A percentile compares a stretch with the other conserved stretches of the same genome.
These are phyloP conservation scores for Coemansia javaensis DNA, from an alignment of 192 early-diverging fungal genomes.

Conservation along the genomic window DNA sequence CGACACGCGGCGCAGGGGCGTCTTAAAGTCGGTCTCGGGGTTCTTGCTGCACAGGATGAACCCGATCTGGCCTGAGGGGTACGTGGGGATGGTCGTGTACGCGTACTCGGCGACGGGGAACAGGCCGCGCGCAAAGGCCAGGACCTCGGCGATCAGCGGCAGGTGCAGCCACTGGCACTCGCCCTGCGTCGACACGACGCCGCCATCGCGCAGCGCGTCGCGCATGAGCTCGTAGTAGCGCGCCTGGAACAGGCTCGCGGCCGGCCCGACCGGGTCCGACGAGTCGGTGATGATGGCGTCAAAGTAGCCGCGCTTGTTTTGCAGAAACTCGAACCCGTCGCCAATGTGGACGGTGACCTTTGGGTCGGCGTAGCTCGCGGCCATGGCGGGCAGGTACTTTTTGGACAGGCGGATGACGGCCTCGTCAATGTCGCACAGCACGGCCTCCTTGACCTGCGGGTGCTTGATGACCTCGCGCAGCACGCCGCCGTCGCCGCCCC, in stretches of 20 bases:
- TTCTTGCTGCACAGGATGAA: conserved; percentile 91
- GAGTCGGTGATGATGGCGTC: conserved; percentile 99
- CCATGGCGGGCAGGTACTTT: conserved; percentile 89
- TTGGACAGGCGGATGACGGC: conserved; percentile 88
- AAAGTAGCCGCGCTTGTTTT: conserved; percentile 79
- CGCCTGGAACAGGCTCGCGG: conserved; percentile 88
- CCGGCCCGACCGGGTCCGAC: conserved; percentile 97
- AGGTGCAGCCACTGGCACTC: conserved; percentile 99
- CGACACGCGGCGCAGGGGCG: conserved; percentile 72
- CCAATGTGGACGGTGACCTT: conserved; percentile 94
- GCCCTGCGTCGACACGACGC: conserved; percentile 95
- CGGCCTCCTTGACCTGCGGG: conserved; percentile 84
- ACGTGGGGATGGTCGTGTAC: conserved; percentile 92
- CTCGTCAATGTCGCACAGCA: conserved; percentile 97
- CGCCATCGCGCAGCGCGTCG: conserved; percentile 79
- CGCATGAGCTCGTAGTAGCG: conserved; percentile 93
- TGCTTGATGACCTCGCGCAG: conserved; percentile 98
- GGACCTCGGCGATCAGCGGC: conserved; percentile 84
- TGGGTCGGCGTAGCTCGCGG: conserved; percentile 88
- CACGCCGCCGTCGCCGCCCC: conserved; percentile 99
- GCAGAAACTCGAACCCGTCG: conserved; percentile 92
- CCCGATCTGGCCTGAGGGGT: conserved; percentile 97
- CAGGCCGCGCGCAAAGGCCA: conserved; percentile 70
- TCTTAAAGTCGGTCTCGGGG: conserved; percentile 61
- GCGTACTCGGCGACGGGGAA: conserved; percentile 94